phyloP scores from a whole-genome alignment of 2,329 filamentous ascomycete genomes.

The Cladophialophora bantiana region DNA sequence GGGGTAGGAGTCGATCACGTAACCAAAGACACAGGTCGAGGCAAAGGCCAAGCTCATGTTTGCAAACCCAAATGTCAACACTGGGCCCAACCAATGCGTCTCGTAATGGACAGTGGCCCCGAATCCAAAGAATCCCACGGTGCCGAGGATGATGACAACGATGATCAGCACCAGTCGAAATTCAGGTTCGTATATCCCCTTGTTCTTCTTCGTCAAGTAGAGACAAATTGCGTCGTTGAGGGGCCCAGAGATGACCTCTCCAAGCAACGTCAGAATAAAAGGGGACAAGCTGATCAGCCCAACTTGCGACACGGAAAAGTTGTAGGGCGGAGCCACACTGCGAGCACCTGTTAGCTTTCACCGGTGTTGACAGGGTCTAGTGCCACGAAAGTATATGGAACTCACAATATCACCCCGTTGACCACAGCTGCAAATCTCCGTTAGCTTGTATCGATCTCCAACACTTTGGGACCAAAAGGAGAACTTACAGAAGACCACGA shows the following conservation, averaged over 20 bases:
- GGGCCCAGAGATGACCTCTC: constrained; percentile 72
- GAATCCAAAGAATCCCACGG: constrained; percentile 58
- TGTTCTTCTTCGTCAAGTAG: constrained; percentile 74
- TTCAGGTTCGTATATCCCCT: constrained; percentile 87
- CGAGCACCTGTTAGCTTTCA: neutral
- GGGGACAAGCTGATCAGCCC: constrained; percentile 86
- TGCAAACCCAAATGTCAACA: constrained; percentile 58
- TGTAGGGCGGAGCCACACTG: constrained; percentile 43
- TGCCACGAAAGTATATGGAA: neutral
- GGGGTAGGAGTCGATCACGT: constrained; percentile 59
- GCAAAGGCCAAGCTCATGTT: constrained; percentile 59
- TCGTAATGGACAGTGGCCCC: constrained; percentile 48
- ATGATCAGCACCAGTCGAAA: constrained; percentile 83
- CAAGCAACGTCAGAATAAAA: constrained; percentile 84
- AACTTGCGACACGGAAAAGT: constrained; percentile 74
- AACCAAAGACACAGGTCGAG: constrained; percentile 59
- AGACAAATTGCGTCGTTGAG: constrained; percentile 75
- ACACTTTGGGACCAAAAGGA: neutral
- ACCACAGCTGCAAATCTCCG: constrained; percentile 20
- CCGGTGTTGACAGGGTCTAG: neutral
- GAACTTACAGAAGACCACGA: constrained; percentile 26
- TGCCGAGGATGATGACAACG: constrained; percentile 66
- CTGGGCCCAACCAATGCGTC: constrained; percentile 56
- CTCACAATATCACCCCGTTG: constrained; percentile 31
- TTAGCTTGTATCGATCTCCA: neutral